A percentile compares a stretch with the other conserved stretches of the same genome.
Conservation (phyloP, 2,329 filamentous ascomycete genomes). For the Simplicillium sp. region DNA sequence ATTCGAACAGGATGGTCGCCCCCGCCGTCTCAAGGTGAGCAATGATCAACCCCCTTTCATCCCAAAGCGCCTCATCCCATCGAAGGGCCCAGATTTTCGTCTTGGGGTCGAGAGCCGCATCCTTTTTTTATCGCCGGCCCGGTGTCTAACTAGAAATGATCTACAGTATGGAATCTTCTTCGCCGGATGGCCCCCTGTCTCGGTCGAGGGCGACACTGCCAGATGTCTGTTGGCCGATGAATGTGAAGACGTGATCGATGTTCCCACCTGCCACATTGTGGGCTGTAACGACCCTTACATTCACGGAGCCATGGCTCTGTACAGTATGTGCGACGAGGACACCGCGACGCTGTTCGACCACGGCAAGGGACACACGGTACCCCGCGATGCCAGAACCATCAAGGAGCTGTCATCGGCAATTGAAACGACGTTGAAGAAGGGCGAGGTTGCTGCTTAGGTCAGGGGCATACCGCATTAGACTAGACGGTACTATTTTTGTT, state of each 20-base stretch:
- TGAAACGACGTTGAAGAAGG: constrained; percentile 27
- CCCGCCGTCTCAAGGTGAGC: constrained; percentile 24
- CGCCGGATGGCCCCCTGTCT: constrained; percentile 43
- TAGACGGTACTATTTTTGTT: no score
- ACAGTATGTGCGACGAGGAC: constrained; percentile 52
- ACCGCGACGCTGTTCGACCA: constrained; percentile 54
- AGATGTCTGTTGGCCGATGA: constrained; percentile 39
- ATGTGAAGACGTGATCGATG: constrained; percentile 36
- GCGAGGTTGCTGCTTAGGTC: neutral
- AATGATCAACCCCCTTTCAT: neutral
- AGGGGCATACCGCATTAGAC: neutral
- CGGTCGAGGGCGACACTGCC: constrained; percentile 24
- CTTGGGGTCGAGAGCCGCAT: no score
- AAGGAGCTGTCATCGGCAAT: constrained; percentile 27
- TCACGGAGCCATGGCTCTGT: constrained; percentile 50
- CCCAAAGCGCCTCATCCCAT: constrained; percentile 4
- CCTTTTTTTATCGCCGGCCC: constrained; percentile 20
- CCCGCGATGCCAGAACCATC: constrained; percentile 39
- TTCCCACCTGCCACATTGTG: constrained; percentile 43
- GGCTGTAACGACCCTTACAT: constrained; percentile 51
- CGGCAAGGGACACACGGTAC: constrained; percentile 54
- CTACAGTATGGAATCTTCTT: constrained; percentile 38
- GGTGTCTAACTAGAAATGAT: neutral
- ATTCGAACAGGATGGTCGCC: constrained; percentile 17
- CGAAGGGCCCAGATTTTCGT: neutral